Conservation (phyloP, 2,329 filamentous ascomycete genomes). For the Fusarium continuum region DNA sequence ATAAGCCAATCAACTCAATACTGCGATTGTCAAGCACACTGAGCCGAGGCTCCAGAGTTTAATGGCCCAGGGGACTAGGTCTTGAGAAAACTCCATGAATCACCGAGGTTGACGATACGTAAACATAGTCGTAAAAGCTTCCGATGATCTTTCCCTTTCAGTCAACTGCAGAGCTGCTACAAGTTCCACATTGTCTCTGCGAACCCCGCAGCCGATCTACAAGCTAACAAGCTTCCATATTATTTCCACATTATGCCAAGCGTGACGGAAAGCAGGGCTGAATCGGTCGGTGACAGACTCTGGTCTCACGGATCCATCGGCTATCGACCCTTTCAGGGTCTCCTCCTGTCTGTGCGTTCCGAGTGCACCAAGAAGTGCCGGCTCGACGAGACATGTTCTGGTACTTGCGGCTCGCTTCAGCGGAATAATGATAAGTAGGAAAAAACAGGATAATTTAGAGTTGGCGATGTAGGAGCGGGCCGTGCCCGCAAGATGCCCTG, state of each 20-base stretch:
- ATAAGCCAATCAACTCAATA: neutral
- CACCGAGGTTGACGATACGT: constrained; percentile 8
- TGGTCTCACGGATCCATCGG: constrained; percentile 4
- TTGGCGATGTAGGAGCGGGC: constrained; percentile 7
- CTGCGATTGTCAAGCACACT: neutral
- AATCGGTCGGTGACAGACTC: constrained; percentile 4
- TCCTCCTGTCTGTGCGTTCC: neutral
- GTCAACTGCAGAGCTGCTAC: neutral
- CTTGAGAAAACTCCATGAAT: constrained; percentile 9
- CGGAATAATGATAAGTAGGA: neutral
- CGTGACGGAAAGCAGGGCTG: constrained; percentile 16
- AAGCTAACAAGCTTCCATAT: constrained; percentile 18
- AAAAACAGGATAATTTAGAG: constrained; percentile 2
- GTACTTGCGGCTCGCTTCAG: too few relatives aligned
- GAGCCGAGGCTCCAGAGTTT: constrained; percentile 4
- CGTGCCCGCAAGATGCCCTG: constrained; percentile 1
- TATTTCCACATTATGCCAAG: constrained; percentile 18
- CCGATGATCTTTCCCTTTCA: constrained; percentile 20
- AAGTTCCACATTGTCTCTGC: constrained; percentile 27
- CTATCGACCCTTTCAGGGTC: constrained; percentile 11
- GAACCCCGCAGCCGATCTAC: constrained; percentile 25
- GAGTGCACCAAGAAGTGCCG: neutral
- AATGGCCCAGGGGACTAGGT: constrained; percentile 3
- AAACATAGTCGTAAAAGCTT: constrained; percentile 1
- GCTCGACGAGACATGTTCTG: too few relatives aligned